Base-by-base conservation (phyloP, 495 filamentous ascomycete genomes). In the Niebla homalea region DNA sequence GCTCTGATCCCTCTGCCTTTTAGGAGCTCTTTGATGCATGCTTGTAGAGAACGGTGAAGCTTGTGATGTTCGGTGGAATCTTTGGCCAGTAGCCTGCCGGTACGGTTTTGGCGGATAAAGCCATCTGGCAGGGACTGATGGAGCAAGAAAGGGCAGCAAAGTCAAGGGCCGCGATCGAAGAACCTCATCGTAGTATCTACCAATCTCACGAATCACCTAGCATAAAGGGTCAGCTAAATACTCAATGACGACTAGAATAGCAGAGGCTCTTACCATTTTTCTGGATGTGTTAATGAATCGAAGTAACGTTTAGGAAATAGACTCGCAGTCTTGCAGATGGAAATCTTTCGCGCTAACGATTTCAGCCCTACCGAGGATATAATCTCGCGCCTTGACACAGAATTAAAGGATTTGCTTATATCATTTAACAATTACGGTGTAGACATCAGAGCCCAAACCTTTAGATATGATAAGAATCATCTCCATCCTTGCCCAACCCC, bases 121-220 rank as follows among this genome's bases (percentile, higher is more conserved):
- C 49, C 50, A 53, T 39, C 40, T 38, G 37, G 25, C 25, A 29
- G 46, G 46, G 29, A 54, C 26, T 10, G 52, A 58, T 22, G 62
- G 62, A 8, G 51, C 46, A 40, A 65, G 63, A 48, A 66, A 57
- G 11, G 47, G 40, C 10, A 57, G 46, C 29, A 66, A 16, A 19
- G 64, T 50, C 37, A 58, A 54, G 36, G 52, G 45, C 43, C 54
- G 55, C 36, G 53, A 48, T 53, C 60, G 60, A 41, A 65, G 54
- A 10, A 66, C 23, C 18, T 50, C 46, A 38, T 67, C 52, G 50
- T 60, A 10, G 21, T 25, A 45, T 32, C 29, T 32, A 32, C 14
- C 10, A 5, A 32, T 32, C 29, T 32, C 29, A 0, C 29, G 29
- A 7, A 12, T 32, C 7, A 32, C 29, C 29, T 32, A 32, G 29